These are phyloP conservation scores for Nyssa sinensis DNA, from an alignment of 148 eudicot species.

Conservation along the genomic window DNA sequence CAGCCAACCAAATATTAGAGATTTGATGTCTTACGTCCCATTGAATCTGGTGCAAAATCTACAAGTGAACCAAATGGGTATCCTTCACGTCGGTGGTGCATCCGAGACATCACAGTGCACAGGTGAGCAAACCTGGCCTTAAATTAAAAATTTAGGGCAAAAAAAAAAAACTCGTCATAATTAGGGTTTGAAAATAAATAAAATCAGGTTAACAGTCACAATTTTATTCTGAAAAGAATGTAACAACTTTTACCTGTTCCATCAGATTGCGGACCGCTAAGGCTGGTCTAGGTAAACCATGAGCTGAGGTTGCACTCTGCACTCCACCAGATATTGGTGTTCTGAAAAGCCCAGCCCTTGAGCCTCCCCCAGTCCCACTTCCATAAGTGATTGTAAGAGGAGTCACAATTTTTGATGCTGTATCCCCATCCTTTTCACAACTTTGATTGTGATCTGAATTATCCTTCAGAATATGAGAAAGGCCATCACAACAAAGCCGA, in stretches of 20 bases:
- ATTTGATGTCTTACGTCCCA: constrained; percentile 81
- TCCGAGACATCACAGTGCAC: constrained; percentile 94
- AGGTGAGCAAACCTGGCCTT: constrained; percentile 97
- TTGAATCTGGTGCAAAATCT: constrained; percentile 93
- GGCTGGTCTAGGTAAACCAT: constrained; percentile 93
- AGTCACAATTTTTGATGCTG: constrained; percentile 14
- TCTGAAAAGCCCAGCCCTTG: constrained; percentile 89
- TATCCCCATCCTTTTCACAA: constrained; percentile 27
- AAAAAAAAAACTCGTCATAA: not conserved
- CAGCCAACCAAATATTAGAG: not conserved
- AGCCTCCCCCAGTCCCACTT: constrained; percentile 26
- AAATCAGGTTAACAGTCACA: constrained; percentile 5
- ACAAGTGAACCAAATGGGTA: constrained; percentile 97
- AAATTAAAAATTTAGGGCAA: constrained; percentile 9
- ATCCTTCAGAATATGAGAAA: constrained; percentile 72
- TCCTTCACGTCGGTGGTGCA: constrained; percentile 97
- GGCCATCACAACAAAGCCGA: constrained; percentile 56
- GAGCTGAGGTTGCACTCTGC: constrained; percentile 99
- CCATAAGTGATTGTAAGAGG: constrained; percentile 15
- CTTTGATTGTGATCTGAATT: constrained; percentile 31
- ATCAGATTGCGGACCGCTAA: constrained; percentile 95
- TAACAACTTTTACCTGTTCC: constrained; percentile 66
- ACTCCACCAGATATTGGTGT: constrained; percentile 99
- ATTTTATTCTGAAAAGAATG: not conserved
- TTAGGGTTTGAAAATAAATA: not conserved